phyloP scores from a whole-genome alignment of 164 flowering plant species.

The Magnolia changhungtana region DNA sequence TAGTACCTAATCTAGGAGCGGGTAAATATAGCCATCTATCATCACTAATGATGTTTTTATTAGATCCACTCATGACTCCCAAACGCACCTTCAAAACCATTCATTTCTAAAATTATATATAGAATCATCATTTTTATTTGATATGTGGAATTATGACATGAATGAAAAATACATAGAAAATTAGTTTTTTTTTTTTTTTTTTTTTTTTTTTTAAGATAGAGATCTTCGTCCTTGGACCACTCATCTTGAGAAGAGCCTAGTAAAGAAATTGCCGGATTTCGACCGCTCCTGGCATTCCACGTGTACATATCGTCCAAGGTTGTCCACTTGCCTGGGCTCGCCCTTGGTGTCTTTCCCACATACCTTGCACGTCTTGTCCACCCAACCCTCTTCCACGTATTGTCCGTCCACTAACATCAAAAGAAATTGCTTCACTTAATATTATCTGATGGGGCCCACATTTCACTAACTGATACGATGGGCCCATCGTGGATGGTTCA shows the following conservation, averaged over 20 bases:
- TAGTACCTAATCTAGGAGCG: too few relatives aligned
- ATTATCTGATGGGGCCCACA: too few relatives aligned
- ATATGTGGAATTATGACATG: neutral
- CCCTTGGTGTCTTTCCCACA: conserved; percentile 89
- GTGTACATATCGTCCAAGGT: conserved; percentile 78
- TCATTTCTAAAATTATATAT: too few relatives aligned
- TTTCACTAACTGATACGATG: too few relatives aligned
- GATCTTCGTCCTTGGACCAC: neutral
- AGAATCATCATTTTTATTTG: neutral
- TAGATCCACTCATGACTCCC: too few relatives aligned
- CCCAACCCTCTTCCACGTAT: conserved; percentile 96
- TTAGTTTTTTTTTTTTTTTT: too few relatives aligned
- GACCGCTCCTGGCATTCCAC: conserved; percentile 66
- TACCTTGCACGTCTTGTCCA: conserved; percentile 87
- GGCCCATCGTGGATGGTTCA: too few relatives aligned
- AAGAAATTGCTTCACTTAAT: neutral
- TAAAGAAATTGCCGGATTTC: conserved; percentile 77
- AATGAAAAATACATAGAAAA: neutral
- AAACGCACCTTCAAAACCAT: too few relatives aligned
- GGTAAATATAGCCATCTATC: too few relatives aligned
- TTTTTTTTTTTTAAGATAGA: too few relatives aligned
- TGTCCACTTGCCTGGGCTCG: conserved; percentile 41
- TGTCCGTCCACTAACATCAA: conserved; percentile 69
- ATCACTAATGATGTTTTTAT: too few relatives aligned
- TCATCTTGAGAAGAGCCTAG: conserved; percentile 61